Percentiles rank a stretch among this genome's conserved stretches.
phyloP scores from a whole-genome alignment of 257 asterid species.

The Lithospermum erythrorhizon region DNA sequence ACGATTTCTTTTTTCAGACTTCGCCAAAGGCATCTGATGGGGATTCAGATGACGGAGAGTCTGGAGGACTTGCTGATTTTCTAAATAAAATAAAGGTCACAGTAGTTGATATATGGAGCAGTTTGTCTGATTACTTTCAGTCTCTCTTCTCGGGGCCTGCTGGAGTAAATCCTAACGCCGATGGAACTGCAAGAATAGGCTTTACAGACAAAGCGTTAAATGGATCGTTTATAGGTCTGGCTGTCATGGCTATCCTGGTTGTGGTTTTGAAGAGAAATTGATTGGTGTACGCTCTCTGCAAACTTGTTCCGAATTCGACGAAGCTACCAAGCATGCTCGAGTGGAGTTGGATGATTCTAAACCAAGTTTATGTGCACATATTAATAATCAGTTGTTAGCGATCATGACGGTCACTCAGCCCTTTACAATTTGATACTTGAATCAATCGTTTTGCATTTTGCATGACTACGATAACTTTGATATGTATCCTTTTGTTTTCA shows the following conservation, averaged over 20 bases:
- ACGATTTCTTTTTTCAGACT: slow-evolving; percentile 11
- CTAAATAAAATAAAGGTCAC: slow-evolving; percentile 27
- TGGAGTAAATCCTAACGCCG: slow-evolving; percentile 7
- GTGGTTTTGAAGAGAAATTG: slow-evolving; percentile 25
- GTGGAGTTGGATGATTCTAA: not conserved
- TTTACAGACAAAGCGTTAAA: slow-evolving; percentile 25
- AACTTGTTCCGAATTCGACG: slow-evolving; percentile 15
- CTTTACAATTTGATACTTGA: too few relatives aligned
- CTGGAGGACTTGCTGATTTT: not conserved
- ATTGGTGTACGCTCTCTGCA: not conserved
- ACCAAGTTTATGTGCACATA: not conserved
- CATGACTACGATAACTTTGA: too few relatives aligned
- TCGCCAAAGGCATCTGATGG: slow-evolving; percentile 4
- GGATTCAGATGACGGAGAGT: slow-evolving; percentile 7
- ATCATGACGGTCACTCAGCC: too few relatives aligned
- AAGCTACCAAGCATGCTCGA: slow-evolving; percentile 10
- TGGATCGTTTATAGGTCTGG: slow-evolving; percentile 56
- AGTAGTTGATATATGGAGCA: slow-evolving; percentile 55
- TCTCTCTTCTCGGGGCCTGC: slow-evolving; percentile 42
- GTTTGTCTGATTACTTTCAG: slow-evolving; percentile 45
- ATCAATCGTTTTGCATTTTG: too few relatives aligned
- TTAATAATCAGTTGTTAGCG: not conserved
- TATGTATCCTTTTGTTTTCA: too few relatives aligned
- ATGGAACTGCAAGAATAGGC: slow-evolving; percentile 24
- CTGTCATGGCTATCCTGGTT: slow-evolving; percentile 39